A percentile compares a stretch with the other conserved stretches of the same genome.
Evolutionary conservation across 768 basidiomycete species (phyloP).

Genomic region (Boletus speciosus): DNA sequence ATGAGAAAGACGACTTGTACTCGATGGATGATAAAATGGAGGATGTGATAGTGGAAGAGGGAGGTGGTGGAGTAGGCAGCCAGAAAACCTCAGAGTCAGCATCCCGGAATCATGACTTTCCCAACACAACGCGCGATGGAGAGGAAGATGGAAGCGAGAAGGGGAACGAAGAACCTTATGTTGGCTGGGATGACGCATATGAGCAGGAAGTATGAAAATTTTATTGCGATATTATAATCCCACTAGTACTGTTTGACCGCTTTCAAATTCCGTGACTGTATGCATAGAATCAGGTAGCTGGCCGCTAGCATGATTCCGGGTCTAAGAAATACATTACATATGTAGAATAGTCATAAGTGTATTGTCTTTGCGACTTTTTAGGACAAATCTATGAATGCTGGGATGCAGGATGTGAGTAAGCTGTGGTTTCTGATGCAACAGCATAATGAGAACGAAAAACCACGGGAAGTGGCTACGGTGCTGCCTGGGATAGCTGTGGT

Average conservation of each 20-base stretch:
- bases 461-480: conserved; percentile 21
- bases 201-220: conserved; percentile 61
- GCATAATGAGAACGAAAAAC: conserved; percentile 3
- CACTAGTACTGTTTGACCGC: background rate
- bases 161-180: conserved; percentile 33
- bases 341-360: conserved; percentile 30
- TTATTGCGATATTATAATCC: background rate
- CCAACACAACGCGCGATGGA: conserved; percentile 2
- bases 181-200: conserved; percentile 51
- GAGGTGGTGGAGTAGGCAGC: conserved; percentile 35
- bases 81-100: conserved; percentile 33
- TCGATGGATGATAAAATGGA: conserved; percentile 49
- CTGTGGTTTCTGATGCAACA: conserved; percentile 3
- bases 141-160: conserved; percentile 39
- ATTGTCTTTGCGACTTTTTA: conserved; percentile 23
- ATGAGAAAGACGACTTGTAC: conserved; percentile 50
- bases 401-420: conserved; percentile 1
- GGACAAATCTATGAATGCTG: conserved; percentile 23
- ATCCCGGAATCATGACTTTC: conserved; percentile 2
- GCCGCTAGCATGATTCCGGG: background rate
- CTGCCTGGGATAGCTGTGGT: conserved; percentile 33
- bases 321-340: conserved; percentile 17
- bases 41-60: conserved; percentile 37
- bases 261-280: background rate
- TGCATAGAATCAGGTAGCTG: background rate